Evolutionary conservation across 306 rosid genomes (phyloP).

Genomic region (Rubus idaeus): DNA sequence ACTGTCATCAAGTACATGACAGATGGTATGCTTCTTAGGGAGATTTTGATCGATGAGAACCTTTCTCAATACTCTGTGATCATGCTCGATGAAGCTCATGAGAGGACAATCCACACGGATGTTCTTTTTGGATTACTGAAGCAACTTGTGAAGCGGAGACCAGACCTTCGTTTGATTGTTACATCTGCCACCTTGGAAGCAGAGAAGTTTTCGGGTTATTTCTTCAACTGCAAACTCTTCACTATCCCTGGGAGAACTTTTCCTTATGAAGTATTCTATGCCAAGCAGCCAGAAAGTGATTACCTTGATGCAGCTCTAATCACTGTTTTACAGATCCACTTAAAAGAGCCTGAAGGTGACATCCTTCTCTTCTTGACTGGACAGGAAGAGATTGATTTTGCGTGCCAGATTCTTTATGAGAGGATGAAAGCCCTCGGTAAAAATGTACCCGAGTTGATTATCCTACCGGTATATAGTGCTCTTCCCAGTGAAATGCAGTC

Average conservation of each 20-base stretch:
- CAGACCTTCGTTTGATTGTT: conserved; percentile 73
- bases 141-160: conserved; percentile 73
- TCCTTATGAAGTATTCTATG: conserved; percentile 64
- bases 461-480: conserved; percentile 83
- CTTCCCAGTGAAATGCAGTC: conserved; percentile 92
- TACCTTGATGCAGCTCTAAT: conserved; percentile 74
- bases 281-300: conserved; percentile 83
- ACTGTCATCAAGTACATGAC: conserved; percentile 93
- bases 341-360: conserved; percentile 86
- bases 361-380: conserved; percentile 86
- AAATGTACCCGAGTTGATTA: conserved; percentile 74
- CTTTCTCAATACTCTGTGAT: conserved; percentile 73
- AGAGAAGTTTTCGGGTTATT: conserved; percentile 80
- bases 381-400: conserved; percentile 88
- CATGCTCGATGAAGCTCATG: conserved; percentile 93
- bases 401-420: conserved; percentile 81
- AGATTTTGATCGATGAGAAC: conserved; percentile 66
- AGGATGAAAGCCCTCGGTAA: conserved; percentile 81
- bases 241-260: conserved; percentile 78
- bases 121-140: conserved; percentile 83
- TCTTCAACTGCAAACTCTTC: conserved; percentile 68
- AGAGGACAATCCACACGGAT: conserved; percentile 79
- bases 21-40: conserved; percentile 89
- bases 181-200: conserved; percentile 89
- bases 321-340: conserved; percentile 77